phyloP scores from a whole-genome alignment of 805 yeast genomes.

The Ogataea ramenticola region DNA sequence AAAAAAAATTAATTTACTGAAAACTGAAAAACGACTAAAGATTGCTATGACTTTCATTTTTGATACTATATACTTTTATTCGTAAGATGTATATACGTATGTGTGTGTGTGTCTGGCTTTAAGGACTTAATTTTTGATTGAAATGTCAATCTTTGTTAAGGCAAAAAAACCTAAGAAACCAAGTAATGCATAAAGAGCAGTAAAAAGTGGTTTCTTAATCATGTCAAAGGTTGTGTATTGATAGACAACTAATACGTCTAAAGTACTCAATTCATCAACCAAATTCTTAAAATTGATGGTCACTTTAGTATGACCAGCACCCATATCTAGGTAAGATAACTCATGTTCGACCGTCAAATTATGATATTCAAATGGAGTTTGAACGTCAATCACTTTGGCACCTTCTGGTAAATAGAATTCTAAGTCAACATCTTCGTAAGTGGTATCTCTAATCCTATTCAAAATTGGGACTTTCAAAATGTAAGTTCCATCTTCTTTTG shows the following conservation, averaged over 20 bases:
- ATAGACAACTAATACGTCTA: conserved; percentile 57
- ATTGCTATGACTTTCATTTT: no score
- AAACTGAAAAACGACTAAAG: no score
- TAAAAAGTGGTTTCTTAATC: conserved; percentile 57
- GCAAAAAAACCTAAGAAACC: conserved; percentile 51
- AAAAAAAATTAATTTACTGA: no score
- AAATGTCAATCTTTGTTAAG: conserved; percentile 37
- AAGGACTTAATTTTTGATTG: conserved; percentile 13
- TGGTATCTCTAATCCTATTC: conserved; percentile 62
- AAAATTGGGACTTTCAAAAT: conserved; percentile 63
- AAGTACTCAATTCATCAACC: conserved; percentile 57
- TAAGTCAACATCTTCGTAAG: conserved; percentile 53
- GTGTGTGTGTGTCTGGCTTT: neutral
- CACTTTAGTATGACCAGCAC: conserved; percentile 71
- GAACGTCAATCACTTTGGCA: conserved; percentile 49
- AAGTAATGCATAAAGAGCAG: conserved; percentile 54
- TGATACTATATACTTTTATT: no score
- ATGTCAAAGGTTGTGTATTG: conserved; percentile 45
- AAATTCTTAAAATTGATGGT: conserved; percentile 52
- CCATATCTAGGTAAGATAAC: conserved; percentile 62
- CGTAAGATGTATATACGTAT: no score
- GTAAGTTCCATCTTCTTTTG: conserved; percentile 38
- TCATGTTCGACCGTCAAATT: conserved; percentile 22
- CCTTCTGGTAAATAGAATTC: conserved; percentile 83
- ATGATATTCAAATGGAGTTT: conserved; percentile 44